Conservation (phyloP, 164 flowering plant genomes). For the Pachysandra terminalis region DNA sequence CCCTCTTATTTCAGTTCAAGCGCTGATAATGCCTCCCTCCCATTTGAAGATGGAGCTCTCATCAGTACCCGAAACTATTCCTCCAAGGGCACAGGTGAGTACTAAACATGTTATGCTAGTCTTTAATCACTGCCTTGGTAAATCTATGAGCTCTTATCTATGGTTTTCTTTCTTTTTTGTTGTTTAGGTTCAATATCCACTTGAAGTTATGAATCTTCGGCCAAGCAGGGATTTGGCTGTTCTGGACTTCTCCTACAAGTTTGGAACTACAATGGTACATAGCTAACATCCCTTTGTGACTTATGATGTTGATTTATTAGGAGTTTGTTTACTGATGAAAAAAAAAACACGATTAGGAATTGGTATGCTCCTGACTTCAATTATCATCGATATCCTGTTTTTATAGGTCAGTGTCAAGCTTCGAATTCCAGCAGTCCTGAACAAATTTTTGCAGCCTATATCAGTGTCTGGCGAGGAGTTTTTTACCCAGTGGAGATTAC, state of each 20-base stretch:
- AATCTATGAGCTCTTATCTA: not conserved
- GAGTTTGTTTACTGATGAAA: too few relatives aligned
- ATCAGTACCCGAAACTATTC: slow-evolving; percentile 89
- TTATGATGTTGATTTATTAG: not conserved
- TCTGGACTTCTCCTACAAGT: slow-evolving; percentile 89
- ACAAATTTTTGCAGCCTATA: slow-evolving; percentile 87
- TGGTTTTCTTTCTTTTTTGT: slow-evolving; percentile 6
- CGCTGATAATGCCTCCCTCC: slow-evolving; percentile 76
- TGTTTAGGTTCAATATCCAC: slow-evolving; percentile 86
- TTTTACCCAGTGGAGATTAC: slow-evolving; percentile 98
- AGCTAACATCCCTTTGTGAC: not conserved
- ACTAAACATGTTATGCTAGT: slow-evolving; percentile 4
- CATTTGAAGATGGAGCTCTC: slow-evolving; percentile 90
- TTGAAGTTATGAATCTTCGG: slow-evolving; percentile 78
- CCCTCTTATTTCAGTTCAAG: slow-evolving; percentile 81
- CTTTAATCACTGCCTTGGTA: not conserved
- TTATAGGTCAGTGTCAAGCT: slow-evolving; percentile 82
- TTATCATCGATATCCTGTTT: slow-evolving; percentile 10
- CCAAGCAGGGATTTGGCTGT: slow-evolving; percentile 98
- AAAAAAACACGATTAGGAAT: too few relatives aligned
- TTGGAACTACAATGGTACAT: slow-evolving; percentile 60
- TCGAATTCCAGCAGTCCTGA: slow-evolving; percentile 90
- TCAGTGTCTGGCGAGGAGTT: slow-evolving; percentile 84
- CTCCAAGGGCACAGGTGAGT: slow-evolving; percentile 97
- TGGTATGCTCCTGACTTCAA: not conserved